Conservation (phyloP, 2,329 filamentous ascomycete genomes). For the Microdochium paspali region DNA sequence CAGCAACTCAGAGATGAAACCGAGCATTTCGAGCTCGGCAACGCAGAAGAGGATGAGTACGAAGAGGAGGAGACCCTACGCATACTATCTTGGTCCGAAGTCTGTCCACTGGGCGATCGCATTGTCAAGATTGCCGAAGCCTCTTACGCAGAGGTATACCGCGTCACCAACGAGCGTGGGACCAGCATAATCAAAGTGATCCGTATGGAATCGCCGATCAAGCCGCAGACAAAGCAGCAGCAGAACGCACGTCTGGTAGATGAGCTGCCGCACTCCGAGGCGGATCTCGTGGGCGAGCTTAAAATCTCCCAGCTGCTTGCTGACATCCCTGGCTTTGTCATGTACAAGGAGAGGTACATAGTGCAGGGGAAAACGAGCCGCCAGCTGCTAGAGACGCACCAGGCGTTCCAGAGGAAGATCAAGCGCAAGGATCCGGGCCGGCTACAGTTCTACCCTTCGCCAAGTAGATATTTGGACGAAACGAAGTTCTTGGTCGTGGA, state of each 20-base stretch:
- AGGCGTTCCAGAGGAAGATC: constrained; percentile 42
- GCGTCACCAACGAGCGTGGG: constrained; percentile 47
- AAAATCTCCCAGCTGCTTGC: constrained; percentile 55
- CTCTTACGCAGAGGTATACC: constrained; percentile 58
- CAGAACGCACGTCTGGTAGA: constrained; percentile 44
- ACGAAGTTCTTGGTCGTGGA: constrained; percentile 54
- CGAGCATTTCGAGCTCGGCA: constrained; percentile 2
- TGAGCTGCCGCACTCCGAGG: constrained; percentile 45
- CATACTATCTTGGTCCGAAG: constrained; percentile 44
- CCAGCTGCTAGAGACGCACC: constrained; percentile 49
- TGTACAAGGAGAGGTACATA: constrained; percentile 56
- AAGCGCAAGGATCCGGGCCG: constrained; percentile 46
- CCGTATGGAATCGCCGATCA: constrained; percentile 48
- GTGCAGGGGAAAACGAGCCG: constrained; percentile 45
- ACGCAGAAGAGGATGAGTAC: constrained; percentile 3
- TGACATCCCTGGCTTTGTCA: constrained; percentile 54
- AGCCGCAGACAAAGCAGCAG: constrained; percentile 47
- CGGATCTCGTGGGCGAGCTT: constrained; percentile 48
- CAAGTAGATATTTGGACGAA: constrained; percentile 46
- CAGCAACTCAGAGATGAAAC: constrained; percentile 5
- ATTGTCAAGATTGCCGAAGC: constrained; percentile 59
- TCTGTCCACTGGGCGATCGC: constrained; percentile 40
- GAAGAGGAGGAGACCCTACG: constrained; percentile 22
- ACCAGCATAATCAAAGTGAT: constrained; percentile 59
- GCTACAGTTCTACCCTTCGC: constrained; percentile 53